phyloP scores from a whole-genome alignment of 345 rosid genomes.

The Kernera saxatilis region DNA sequence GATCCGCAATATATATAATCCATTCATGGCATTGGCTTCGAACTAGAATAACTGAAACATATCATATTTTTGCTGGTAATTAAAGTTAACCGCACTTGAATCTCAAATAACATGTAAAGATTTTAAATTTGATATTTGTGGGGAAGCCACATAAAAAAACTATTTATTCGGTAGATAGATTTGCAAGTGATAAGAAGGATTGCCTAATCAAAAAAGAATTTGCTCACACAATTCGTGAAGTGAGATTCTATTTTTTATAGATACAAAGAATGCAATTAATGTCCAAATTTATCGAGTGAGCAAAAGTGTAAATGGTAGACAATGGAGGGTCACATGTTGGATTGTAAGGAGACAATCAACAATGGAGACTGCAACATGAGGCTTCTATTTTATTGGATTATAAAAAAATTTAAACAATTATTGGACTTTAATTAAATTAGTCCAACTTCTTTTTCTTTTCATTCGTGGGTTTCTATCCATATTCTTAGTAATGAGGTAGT shows the following conservation, averaged over 20 bases:
- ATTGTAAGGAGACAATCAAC: conserved; percentile 49
- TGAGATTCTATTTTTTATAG: not conserved
- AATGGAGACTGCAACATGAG: conserved; percentile 43
- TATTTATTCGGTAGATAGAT: not conserved
- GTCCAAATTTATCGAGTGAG: conserved; percentile 6
- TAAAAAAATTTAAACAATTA: not conserved
- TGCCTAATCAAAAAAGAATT: not conserved
- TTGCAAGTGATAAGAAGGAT: not conserved
- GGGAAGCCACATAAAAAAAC: not conserved
- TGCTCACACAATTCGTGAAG: not conserved
- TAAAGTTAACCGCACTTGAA: too few species aligned
- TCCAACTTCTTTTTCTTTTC: conserved; percentile 12
- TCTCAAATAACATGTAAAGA: not conserved
- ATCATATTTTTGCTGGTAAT: not conserved
- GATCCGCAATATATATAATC: too few species aligned
- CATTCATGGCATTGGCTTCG: not conserved
- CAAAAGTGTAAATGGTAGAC: conserved; percentile 38
- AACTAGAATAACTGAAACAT: too few species aligned
- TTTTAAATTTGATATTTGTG: not conserved
- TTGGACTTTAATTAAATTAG: not conserved
- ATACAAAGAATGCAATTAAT: not conserved
- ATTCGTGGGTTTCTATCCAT: conserved; percentile 15
- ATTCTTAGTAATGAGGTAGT: conserved; percentile 26
- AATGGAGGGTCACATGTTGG: conserved; percentile 49
- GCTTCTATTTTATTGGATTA: conserved; percentile 17